These are phyloP conservation scores for Vitis hybrid DNA, from an alignment of 177 flowering plant genomes.

Conservation along the genomic window DNA sequence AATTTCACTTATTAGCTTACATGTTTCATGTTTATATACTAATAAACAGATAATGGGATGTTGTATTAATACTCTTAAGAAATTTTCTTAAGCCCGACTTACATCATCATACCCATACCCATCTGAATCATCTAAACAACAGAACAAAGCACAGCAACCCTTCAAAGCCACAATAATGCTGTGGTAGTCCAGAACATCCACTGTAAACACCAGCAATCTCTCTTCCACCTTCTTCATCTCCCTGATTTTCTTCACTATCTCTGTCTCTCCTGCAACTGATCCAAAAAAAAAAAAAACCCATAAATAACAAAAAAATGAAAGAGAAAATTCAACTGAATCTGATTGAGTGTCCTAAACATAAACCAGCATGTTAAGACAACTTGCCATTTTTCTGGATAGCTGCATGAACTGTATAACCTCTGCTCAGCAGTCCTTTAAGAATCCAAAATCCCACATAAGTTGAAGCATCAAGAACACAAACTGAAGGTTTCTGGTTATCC, in stretches of 20 bases:
- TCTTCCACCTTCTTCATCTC: slow-evolving; percentile 39
- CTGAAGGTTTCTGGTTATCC: slow-evolving; percentile 21
- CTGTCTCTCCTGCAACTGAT: slow-evolving; percentile 41
- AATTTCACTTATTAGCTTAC: background rate
- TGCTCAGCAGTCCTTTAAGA: slow-evolving; percentile 45
- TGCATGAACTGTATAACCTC: slow-evolving; percentile 69
- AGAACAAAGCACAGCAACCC: slow-evolving; percentile 59
- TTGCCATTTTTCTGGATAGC: slow-evolving; percentile 51
- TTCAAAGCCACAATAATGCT: slow-evolving; percentile 58
- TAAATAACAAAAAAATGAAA: background rate
- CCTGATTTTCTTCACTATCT: slow-evolving; percentile 38
- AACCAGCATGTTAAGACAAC: background rate
- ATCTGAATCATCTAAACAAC: slow-evolving; percentile 48
- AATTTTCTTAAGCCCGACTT: slow-evolving; percentile 12
- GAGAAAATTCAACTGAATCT: background rate
- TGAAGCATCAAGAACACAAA: slow-evolving; percentile 74
- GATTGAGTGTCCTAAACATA: no score
- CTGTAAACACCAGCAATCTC: slow-evolving; percentile 37
- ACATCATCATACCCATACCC: slow-evolving; percentile 47
- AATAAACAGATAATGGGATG: no score
- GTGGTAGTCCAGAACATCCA: slow-evolving; percentile 62
- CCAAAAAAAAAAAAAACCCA: background rate
- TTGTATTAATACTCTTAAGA: no score
- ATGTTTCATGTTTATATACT: no score
- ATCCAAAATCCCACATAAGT: slow-evolving; percentile 61